Conservation (phyloP, 768 basidiomycete species). For the Cystoderma amianthinum region DNA sequence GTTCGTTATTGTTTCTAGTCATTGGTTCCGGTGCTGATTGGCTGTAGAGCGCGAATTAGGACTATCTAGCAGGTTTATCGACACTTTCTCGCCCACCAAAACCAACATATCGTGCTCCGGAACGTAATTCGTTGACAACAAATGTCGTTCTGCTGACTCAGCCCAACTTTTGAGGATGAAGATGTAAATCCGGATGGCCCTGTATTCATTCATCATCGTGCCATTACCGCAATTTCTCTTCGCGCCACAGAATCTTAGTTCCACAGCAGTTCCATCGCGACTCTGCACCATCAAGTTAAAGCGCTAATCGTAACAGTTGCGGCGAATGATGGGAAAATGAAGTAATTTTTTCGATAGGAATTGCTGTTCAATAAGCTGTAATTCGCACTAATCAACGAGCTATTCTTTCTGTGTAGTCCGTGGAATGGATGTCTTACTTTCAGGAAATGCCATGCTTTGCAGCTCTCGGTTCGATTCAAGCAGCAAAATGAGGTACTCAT, state of each 20-base stretch:
- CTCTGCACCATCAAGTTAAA: constrained; percentile 48
- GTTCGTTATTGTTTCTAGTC: constrained; percentile 31
- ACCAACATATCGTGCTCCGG: too few relatives aligned
- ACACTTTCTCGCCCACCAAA: constrained; percentile 75
- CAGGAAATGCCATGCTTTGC: too few relatives aligned
- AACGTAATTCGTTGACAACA: too few relatives aligned
- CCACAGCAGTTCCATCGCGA: constrained; percentile 70
- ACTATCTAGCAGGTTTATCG: constrained; percentile 78
- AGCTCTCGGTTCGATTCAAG: constrained; percentile 79
- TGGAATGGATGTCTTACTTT: too few relatives aligned
- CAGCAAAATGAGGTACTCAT: constrained; percentile 77
- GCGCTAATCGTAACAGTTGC: constrained; percentile 19
- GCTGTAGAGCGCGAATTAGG: constrained; percentile 77
- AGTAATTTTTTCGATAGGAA: too few relatives aligned
- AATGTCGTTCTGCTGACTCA: too few relatives aligned
- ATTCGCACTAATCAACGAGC: constrained; percentile 83
- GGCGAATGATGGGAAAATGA: constrained; percentile 68
- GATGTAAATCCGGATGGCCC: too few relatives aligned
- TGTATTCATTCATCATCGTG: constrained; percentile 63
- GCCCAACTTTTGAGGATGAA: too few relatives aligned
- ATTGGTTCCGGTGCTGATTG: constrained; percentile 2
- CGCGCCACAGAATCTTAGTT: constrained; percentile 65
- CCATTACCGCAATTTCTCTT: constrained; percentile 63
- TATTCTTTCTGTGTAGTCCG: constrained; percentile 68
- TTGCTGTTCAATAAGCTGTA: constrained; percentile 86